Evolutionary conservation across 2,329 filamentous ascomycete genomes (phyloP).

Genomic region (Colletotrichum spinosum): DNA sequence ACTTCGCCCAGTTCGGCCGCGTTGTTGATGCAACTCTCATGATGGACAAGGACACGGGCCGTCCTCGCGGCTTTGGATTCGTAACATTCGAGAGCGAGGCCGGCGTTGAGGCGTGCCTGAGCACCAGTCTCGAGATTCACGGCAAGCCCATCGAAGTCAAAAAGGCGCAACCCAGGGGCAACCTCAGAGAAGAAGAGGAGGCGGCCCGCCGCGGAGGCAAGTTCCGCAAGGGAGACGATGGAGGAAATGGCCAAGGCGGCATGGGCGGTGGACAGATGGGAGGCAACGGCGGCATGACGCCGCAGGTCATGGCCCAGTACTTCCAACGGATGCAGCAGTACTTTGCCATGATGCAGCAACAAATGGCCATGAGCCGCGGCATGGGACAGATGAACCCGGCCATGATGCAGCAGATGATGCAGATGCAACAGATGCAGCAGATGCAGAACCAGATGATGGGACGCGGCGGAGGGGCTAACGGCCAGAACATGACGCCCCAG

Average conservation of each 20-base stretch:
- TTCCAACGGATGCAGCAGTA: constrained; percentile 99
- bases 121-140: constrained; percentile 87
- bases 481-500: constrained; percentile 54
- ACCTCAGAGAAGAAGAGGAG: constrained; percentile 91
- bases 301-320: constrained; percentile 98
- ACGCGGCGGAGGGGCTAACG: constrained; percentile 49
- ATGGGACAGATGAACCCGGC: constrained; percentile 77
- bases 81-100: constrained; percentile 98
- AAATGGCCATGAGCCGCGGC: constrained; percentile 85
- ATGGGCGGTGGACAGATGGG: constrained; percentile 54
- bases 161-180: constrained; percentile 94
- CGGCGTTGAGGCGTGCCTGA: constrained; percentile 91
- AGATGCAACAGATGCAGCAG: constrained; percentile 75
- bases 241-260: constrained; percentile 49
- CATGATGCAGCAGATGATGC: constrained; percentile 82
- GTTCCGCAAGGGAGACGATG: constrained; percentile 67
- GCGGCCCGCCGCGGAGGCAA: constrained; percentile 69
- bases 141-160: constrained; percentile 98
- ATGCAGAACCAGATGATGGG: constrained; percentile 63
- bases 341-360: constrained; percentile 93
- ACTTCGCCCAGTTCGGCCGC: constrained; percentile 95
- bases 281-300: constrained; percentile 80
- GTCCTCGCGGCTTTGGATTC: constrained; percentile 95
- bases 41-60: constrained; percentile 99
- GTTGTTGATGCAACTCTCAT: constrained; percentile 98